These are phyloP conservation scores for Sporothrix phasma DNA, from an alignment of 2,329 filamentous ascomycete genomes.

Conservation along the genomic window DNA sequence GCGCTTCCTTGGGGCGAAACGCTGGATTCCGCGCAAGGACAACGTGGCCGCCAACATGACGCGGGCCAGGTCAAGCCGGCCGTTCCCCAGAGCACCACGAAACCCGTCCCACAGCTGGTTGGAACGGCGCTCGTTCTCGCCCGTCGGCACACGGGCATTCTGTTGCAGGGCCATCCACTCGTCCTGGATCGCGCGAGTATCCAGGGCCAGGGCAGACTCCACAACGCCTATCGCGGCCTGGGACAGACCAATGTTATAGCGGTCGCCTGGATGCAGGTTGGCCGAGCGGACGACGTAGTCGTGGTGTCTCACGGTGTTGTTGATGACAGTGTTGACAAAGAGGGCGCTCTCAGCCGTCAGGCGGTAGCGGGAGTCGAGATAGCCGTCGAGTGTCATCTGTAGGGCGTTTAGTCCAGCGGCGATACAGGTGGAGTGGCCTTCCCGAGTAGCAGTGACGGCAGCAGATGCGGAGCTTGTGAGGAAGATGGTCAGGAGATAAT, in stretches of 20 bases:
- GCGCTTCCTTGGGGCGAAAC: constrained; percentile 49
- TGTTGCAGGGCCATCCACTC: constrained; percentile 58
- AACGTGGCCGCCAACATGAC: constrained; percentile 62
- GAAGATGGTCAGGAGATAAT: constrained; percentile 66
- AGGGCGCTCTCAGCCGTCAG: constrained; percentile 31
- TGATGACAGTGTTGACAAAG: constrained; percentile 55
- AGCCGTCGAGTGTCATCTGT: constrained; percentile 46
- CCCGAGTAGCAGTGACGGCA: constrained; percentile 44
- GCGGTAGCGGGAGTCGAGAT: constrained; percentile 38
- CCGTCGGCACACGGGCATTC: constrained; percentile 48
- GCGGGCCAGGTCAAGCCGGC: constrained; percentile 62
- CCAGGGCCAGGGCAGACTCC: constrained; percentile 55
- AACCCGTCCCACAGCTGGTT: constrained; percentile 70
- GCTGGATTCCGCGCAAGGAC: constrained; percentile 64
- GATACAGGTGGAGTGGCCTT: constrained; percentile 52
- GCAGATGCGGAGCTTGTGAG: constrained; percentile 32
- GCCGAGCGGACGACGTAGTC: constrained; percentile 48
- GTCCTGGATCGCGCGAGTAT: constrained; percentile 58
- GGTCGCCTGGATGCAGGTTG: constrained; percentile 34
- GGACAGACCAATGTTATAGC: constrained; percentile 41
- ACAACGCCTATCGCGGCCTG: constrained; percentile 54
- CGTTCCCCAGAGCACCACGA: constrained; percentile 54
- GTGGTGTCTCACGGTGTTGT: constrained; percentile 53
- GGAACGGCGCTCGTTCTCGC: constrained; percentile 60
- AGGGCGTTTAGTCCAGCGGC: constrained; percentile 54